Percentiles rank a stretch among this genome's conserved stretches.
Evolutionary conservation across 257 asterid species (phyloP).

Genomic region (Solanum piurae): DNA sequence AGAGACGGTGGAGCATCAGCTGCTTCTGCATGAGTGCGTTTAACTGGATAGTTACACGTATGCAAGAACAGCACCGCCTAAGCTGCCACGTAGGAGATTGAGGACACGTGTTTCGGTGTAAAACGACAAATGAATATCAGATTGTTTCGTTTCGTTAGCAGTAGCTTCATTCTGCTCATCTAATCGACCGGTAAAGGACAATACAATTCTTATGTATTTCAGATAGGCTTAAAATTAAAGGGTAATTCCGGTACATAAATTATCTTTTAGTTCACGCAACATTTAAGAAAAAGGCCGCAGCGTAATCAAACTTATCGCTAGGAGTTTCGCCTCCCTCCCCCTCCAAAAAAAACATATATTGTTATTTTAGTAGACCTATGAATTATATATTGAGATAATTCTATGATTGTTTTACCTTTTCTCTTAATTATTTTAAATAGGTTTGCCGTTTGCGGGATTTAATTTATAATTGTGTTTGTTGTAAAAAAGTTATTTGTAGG

Average conservation of each 20-base stretch:
- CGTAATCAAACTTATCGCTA: neutral
- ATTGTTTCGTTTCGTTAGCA: neutral
- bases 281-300: neutral
- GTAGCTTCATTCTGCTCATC: neutral
- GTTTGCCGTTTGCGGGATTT: neutral
- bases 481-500: neutral
- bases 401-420: no score
- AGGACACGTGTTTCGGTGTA: neutral
- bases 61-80: neutral
- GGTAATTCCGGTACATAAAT: neutral
- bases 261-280: neutral
- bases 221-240: neutral
- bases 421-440: no score
- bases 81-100: constrained; percentile 15
- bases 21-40: constrained; percentile 34
- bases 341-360: no score
- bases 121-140: neutral
- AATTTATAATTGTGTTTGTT: neutral
- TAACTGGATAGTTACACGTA: constrained; percentile 26
- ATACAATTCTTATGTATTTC: neutral
- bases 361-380: no score
- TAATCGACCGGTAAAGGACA: neutral
- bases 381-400: neutral
- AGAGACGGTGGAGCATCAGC: constrained; percentile 14
- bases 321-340: neutral